phyloP scores from a whole-genome alignment of 768 basidiomycete genomes.

The Candolleomyces aberdarensis region DNA sequence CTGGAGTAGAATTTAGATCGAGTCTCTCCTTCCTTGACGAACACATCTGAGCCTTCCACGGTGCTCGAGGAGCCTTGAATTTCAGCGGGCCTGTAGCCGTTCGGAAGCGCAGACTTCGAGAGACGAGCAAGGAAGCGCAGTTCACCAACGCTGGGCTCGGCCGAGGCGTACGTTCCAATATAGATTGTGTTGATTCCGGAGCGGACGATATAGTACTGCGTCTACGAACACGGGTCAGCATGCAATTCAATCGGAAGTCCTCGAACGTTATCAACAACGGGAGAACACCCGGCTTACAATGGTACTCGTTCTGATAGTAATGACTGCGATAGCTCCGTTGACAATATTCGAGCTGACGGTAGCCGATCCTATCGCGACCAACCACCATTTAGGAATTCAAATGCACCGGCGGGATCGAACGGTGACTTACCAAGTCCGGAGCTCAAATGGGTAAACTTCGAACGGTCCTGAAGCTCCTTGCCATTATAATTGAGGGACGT shows the following conservation, averaged over 20 bases:
- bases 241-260: no score
- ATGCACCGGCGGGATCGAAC: not conserved
- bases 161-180: slow-evolving; percentile 43
- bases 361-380: slow-evolving; percentile 29
- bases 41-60: slow-evolving; percentile 49
- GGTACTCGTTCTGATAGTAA: slow-evolving; percentile 42
- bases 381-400: not conserved
- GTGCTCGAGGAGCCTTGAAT: slow-evolving; percentile 36
- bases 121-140: slow-evolving; percentile 48
- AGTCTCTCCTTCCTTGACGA: slow-evolving; percentile 40
- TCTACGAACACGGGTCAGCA: slow-evolving; percentile 20
- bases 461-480: slow-evolving; percentile 41
- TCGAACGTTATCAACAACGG: not conserved
- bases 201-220: slow-evolving; percentile 44
- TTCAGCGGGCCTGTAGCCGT: slow-evolving; percentile 36
- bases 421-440: slow-evolving; percentile 37
- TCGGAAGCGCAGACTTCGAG: slow-evolving; percentile 35
- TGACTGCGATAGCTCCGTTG: slow-evolving; percentile 33
- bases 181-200: slow-evolving; percentile 43
- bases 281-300: slow-evolving; percentile 27
- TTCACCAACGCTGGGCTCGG: slow-evolving; percentile 46
- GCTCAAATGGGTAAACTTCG: slow-evolving; percentile 44
- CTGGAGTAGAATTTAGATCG: slow-evolving; percentile 49
- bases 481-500: slow-evolving; percentile 44
- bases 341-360: slow-evolving; percentile 37